A percentile compares a stretch with the other conserved stretches of the same genome.
Evolutionary conservation across 2,329 filamentous ascomycete genomes (phyloP).

Genomic region (Botrytis hyacinthi): DNA sequence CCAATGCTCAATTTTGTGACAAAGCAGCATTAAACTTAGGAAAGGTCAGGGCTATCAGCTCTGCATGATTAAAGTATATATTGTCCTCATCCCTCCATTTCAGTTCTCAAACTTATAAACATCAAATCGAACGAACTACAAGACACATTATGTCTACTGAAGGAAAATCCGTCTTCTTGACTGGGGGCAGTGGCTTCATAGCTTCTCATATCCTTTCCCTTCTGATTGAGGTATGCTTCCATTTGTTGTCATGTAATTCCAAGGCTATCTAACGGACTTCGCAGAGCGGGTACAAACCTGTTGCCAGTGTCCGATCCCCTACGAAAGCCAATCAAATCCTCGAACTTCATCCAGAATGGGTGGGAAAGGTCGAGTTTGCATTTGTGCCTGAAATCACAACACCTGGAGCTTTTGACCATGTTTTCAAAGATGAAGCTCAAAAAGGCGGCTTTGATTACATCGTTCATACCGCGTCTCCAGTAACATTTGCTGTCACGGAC

Average conservation of each 20-base stretch:
- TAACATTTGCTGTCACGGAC: constrained; percentile 37
- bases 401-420: constrained; percentile 63
- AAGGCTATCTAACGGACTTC: background rate
- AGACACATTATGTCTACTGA: constrained; percentile 9
- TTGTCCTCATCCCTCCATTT: background rate
- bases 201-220: constrained; percentile 47
- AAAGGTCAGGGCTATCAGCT: background rate
- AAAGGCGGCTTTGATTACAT: constrained; percentile 52
- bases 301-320: constrained; percentile 43
- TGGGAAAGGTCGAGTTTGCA: constrained; percentile 36
- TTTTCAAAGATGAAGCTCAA: constrained; percentile 46
- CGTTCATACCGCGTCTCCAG: constrained; percentile 65
- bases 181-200: constrained; percentile 48
- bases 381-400: constrained; percentile 66
- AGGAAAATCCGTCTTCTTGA: constrained; percentile 27
- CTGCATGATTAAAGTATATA: background rate
- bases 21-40: background rate
- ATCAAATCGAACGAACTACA: background rate
- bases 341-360: constrained; percentile 40
- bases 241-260: background rate
- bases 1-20: background rate
- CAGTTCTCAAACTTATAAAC: background rate
- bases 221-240: constrained; percentile 31
- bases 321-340: constrained; percentile 45
- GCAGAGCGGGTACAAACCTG: constrained; percentile 21